Conservation (phyloP, 2,329 filamentous ascomycete genomes). For the Botrytis cinerea region DNA sequence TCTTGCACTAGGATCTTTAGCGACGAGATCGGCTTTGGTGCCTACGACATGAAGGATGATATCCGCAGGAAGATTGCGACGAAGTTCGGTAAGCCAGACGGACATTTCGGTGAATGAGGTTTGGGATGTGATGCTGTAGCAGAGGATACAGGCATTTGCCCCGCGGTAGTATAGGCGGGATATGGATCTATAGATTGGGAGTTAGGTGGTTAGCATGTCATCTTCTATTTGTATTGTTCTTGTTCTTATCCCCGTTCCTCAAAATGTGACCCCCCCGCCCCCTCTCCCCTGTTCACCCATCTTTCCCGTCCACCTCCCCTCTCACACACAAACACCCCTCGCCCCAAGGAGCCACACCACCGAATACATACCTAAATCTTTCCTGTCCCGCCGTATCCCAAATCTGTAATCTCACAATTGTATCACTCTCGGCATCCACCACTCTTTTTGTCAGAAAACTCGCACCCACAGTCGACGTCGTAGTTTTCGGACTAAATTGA, state of each 20-base stretch:
- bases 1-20: slow-evolving; percentile 74
- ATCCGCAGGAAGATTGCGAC: slow-evolving; percentile 69
- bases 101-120: slow-evolving; percentile 90
- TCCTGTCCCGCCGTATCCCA: slow-evolving; percentile 98
- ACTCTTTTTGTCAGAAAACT: slow-evolving; percentile 80
- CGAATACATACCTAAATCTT: slow-evolving; percentile 64
- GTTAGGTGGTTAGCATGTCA: neutral
- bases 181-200: slow-evolving; percentile 58
- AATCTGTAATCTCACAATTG: slow-evolving; percentile 86
- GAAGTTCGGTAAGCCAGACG: slow-evolving; percentile 82
- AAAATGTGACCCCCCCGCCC: neutral
- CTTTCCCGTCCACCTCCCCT: neutral
- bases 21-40: slow-evolving; percentile 89
- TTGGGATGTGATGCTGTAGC: slow-evolving; percentile 90
- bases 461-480: slow-evolving; percentile 70
- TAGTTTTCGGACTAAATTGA: slow-evolving; percentile 40
- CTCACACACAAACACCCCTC: neutral
- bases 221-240: neutral
- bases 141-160: slow-evolving; percentile 89
- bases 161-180: slow-evolving; percentile 95
- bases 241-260: neutral
- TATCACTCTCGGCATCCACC: slow-evolving; percentile 81
- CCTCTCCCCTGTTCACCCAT: neutral
- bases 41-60: slow-evolving; percentile 93
- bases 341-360: neutral